These are phyloP conservation scores for Warburgia ugandensis DNA, from an alignment of 164 flowering plant genomes.

Conservation along the genomic window DNA sequence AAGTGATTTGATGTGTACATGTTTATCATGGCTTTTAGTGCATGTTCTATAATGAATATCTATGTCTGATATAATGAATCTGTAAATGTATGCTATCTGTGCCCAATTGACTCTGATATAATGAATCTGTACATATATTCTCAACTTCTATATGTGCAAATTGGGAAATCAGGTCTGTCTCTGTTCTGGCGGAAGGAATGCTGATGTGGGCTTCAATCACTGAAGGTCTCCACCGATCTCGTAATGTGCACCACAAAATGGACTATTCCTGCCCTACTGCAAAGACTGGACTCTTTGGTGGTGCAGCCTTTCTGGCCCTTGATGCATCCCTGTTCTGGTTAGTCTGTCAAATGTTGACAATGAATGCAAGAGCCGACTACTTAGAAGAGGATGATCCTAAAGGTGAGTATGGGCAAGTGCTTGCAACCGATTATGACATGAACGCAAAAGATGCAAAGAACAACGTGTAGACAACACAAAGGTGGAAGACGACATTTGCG, in stretches of 20 bases:
- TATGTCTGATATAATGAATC: too few relatives aligned
- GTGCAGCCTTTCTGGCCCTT: constrained; percentile 38
- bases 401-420: constrained; percentile 34
- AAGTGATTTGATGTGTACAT: too few relatives aligned
- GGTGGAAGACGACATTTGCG: too few relatives aligned
- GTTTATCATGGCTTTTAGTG: too few relatives aligned
- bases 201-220: constrained; percentile 72
- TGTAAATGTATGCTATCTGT: too few relatives aligned
- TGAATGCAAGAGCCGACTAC: constrained; percentile 34
- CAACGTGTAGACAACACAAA: background rate
- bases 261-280: constrained; percentile 29
- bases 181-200: constrained; percentile 49
- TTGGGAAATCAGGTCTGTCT: constrained; percentile 29
- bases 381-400: constrained; percentile 27
- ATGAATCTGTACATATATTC: too few relatives aligned
- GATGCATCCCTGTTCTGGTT: constrained; percentile 42
- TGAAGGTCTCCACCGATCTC: constrained; percentile 49
- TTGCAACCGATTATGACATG: constrained; percentile 14
- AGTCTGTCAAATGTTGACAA: constrained; percentile 36
- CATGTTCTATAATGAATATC: too few relatives aligned
- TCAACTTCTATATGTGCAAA: too few relatives aligned
- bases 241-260: constrained; percentile 27
- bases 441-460: background rate
- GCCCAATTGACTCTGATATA: too few relatives aligned
- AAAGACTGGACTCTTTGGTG: constrained; percentile 47